A percentile compares a stretch with the other conserved stretches of the same genome.
Evolutionary conservation across 495 filamentous ascomycete genomes (phyloP).

Genomic region (Neurospora sp.): DNA sequence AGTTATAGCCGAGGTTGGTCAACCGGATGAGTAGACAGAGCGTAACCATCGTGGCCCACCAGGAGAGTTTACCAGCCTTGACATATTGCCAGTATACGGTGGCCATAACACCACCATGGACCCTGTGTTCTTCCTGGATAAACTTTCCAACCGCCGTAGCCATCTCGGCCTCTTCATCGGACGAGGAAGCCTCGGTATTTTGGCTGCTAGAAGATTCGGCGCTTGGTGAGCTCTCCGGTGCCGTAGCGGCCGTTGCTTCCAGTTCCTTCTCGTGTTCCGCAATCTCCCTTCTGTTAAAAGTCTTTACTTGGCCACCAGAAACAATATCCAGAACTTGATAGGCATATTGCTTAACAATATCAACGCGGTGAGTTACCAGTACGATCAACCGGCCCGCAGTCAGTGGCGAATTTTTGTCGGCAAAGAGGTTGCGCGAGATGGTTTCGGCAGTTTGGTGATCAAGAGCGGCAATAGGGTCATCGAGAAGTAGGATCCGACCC

Average conservation of each 20-base stretch:
- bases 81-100: slow-evolving; percentile 76
- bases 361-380: slow-evolving; percentile 70
- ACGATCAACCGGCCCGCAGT: slow-evolving; percentile 52
- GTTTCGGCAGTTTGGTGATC: slow-evolving; percentile 75
- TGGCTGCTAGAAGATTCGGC: slow-evolving; percentile 2
- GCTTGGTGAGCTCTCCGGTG: not conserved
- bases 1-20: slow-evolving; percentile 50
- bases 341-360: slow-evolving; percentile 55
- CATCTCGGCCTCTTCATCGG: slow-evolving; percentile 21
- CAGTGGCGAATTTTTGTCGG: slow-evolving; percentile 40
- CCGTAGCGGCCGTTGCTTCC: slow-evolving; percentile 8
- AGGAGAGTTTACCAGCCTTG: slow-evolving; percentile 59
- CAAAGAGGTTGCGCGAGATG: slow-evolving; percentile 59
- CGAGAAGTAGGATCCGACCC: slow-evolving; percentile 84
- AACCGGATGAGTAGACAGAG: slow-evolving; percentile 51
- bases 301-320: slow-evolving; percentile 39
- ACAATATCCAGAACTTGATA: slow-evolving; percentile 57
- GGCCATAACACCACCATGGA: slow-evolving; percentile 62
- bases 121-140: slow-evolving; percentile 69
- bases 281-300: slow-evolving; percentile 32
- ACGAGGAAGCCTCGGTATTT: slow-evolving; percentile 8
- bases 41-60: slow-evolving; percentile 55
- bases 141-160: slow-evolving; percentile 58
- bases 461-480: slow-evolving; percentile 89
- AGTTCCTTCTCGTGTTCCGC: slow-evolving; percentile 15